Percentiles rank a stretch among this genome's conserved stretches.
phyloP scores from a whole-genome alignment of 2,329 filamentous ascomycete genomes.

The Ophiostoma populinum region DNA sequence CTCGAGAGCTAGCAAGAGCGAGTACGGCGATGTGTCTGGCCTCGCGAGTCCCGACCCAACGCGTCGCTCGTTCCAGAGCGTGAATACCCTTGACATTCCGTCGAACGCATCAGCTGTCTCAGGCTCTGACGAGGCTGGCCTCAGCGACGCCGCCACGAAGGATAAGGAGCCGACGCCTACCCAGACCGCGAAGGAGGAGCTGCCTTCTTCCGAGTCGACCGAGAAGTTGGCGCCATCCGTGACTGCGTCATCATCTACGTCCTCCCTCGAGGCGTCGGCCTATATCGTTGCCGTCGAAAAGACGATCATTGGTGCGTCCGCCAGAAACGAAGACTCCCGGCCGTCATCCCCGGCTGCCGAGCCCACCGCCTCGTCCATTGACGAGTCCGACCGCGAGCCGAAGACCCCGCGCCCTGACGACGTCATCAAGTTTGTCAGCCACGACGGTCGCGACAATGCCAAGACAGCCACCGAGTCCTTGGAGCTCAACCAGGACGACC shows the following conservation, averaged over 20 bases:
- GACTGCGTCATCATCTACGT: constrained; percentile 2
- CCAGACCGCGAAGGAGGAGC: no score
- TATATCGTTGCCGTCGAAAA: constrained; percentile 3
- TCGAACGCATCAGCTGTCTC: not conserved
- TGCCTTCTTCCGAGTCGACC: no score
- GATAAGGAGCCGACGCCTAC: not conserved
- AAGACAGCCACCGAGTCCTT: not conserved
- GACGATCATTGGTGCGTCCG: not conserved
- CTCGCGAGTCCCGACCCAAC: constrained; percentile 35
- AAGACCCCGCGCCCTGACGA: constrained; percentile 10
- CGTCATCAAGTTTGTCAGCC: constrained; percentile 1
- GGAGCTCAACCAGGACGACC: constrained; percentile 5
- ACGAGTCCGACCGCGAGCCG: constrained; percentile 10
- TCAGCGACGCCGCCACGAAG: not conserved
- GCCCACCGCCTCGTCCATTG: constrained; percentile 6
- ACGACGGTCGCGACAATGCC: not conserved
- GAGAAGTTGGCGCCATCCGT: not conserved
- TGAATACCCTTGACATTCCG: not conserved
- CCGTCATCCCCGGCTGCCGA: constrained; percentile 5
- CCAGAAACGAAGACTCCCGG: not conserved
- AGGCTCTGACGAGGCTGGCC: no score
- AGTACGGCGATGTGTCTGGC: constrained; percentile 43
- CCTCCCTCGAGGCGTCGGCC: constrained; percentile 4
- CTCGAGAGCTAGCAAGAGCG: constrained; percentile 31
- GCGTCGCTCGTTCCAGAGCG: constrained; percentile 27